Evolutionary conservation across 208 protist genomes (phyloP).

Genomic region (Crithidia bombi): DNA sequence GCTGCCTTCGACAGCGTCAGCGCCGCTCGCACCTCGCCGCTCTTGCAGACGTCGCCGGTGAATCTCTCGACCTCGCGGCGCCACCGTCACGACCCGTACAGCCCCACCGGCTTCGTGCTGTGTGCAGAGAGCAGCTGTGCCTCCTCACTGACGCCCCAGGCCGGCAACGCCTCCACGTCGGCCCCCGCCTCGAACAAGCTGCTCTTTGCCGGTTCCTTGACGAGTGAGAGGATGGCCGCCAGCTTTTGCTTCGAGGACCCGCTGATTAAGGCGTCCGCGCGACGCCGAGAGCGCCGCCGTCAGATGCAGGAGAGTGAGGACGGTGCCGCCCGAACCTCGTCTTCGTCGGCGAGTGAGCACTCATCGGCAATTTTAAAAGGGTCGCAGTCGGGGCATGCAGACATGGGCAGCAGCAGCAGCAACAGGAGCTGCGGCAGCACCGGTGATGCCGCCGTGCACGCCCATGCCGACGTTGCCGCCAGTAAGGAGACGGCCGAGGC

Average conservation of each 20-base stretch:
- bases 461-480: not conserved
- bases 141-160: conserved; percentile 18
- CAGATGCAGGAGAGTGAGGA: conserved; percentile 6
- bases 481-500: not conserved
- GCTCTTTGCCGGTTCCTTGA: conserved; percentile 6
- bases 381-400: not conserved
- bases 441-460: not conserved
- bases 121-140: conserved; percentile 25
- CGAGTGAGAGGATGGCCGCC: conserved; percentile 9
- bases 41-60: conserved; percentile 8
- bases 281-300: conserved; percentile 24
- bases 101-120: conserved; percentile 25
- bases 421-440: not conserved
- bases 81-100: conserved; percentile 36
- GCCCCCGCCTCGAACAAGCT: conserved; percentile 12
- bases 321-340: not conserved
- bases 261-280: conserved; percentile 27
- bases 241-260: conserved; percentile 33
- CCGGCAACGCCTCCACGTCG: not conserved
- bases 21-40: not conserved
- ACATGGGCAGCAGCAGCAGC: not conserved
- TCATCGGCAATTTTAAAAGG: not conserved
- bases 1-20: not conserved
- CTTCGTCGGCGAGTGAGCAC: not conserved
- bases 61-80: conserved; percentile 13